Evolutionary conservation across 305 asterid species (phyloP), one percentile per base, ranked within the genome.

Genomic region (Fraxinus baroniana): DNA sequence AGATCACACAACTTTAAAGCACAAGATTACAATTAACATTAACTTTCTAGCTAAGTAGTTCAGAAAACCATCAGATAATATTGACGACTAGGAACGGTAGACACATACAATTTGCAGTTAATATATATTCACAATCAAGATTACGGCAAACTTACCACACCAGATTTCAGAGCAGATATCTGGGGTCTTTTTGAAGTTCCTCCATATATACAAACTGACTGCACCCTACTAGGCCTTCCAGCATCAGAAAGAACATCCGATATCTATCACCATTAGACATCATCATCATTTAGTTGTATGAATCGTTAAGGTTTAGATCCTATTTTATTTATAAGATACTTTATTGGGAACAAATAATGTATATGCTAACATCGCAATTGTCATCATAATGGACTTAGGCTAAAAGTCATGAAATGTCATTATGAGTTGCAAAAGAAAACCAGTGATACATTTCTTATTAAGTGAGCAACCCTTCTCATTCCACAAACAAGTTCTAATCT

Each of bases 111-210:
- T n/a, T 13, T 20, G 60, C 78, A 74, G 28, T 13, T 20, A 81
- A 46, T 39, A 72, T 10, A 24, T 68, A 36, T 7, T 74, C 15
- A n/a, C 55, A 44, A 32, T 82, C 79, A 78, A 77, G 84, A 74
- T 57, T 82, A 55, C 57, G 78, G 82, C 70, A 86, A 60, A 74
- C 92, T 86, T 90, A 97, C 99, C 90, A 94, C 98, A 64, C 99
- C 99, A 85, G 97, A 90, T 88, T 88, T 93, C 36, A 97, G 88
- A 83, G 97, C 80, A 88, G 97, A 87, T 84, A 94, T 94, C 88
- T 97, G 99, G 44, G 94, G 95, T 64, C 97, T 93, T 91, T 97
- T 96, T 7, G 96, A 91, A 84, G 92, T 85, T 85, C 99, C 99
- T 82, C 99, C 99, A 83, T 94, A 97, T 46, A 97, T 35, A 88